These are phyloP conservation scores for Auriscalpium vulgare DNA, from an alignment of 768 basidiomycete genomes.

Conservation along the genomic window DNA sequence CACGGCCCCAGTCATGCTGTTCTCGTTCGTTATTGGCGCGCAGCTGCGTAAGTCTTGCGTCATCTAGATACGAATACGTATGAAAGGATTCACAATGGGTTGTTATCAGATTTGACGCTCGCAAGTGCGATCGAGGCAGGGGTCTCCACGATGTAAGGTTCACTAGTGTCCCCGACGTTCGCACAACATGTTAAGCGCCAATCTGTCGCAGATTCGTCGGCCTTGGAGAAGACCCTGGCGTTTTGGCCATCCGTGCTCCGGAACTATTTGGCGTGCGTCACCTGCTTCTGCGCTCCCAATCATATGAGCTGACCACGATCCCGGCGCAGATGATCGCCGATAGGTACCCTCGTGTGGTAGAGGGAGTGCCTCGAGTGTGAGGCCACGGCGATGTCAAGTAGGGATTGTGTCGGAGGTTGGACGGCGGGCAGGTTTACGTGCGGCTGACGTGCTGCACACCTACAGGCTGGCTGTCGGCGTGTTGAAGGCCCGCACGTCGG, in stretches of 20 bases:
- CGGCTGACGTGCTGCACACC: too few relatives aligned
- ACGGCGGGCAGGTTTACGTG: too few relatives aligned
- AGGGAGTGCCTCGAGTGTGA: conserved; percentile 40
- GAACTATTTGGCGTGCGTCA: conserved; percentile 52
- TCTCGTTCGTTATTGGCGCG: conserved; percentile 74
- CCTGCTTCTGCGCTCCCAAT: background rate
- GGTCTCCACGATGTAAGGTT: conserved; percentile 72
- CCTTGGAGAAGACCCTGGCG: conserved; percentile 75
- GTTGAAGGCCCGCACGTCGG: background rate
- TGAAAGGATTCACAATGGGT: background rate
- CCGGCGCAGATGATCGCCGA: conserved; percentile 48
- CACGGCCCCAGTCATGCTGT: conserved; percentile 68
- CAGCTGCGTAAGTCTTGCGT: conserved; percentile 49
- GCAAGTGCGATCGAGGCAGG: conserved; percentile 76
- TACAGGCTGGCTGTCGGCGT: background rate
- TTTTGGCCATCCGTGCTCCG: conserved; percentile 66
- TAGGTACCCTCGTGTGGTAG: conserved; percentile 63
- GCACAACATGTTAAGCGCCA: background rate
- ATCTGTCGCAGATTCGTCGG: conserved; percentile 58
- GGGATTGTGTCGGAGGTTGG: too few relatives aligned
- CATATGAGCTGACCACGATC: background rate
- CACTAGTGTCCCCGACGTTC: background rate
- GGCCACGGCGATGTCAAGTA: background rate
- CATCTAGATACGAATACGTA: conserved; percentile 1
- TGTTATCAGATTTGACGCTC: conserved; percentile 49